phyloP scores from a whole-genome alignment of 257 asterid species.

The Dorcoceras hygrometricum region DNA sequence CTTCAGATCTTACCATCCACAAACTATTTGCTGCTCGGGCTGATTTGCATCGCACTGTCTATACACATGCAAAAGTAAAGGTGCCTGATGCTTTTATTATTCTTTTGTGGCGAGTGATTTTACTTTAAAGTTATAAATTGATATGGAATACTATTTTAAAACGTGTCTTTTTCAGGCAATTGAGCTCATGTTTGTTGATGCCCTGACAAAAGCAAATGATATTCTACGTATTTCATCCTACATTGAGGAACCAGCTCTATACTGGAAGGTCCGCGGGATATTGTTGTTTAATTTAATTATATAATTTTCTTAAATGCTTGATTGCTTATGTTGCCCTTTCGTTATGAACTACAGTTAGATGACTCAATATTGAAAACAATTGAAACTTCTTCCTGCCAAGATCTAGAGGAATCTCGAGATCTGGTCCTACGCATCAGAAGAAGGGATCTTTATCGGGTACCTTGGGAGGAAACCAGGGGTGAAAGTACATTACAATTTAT shows the following conservation, averaged over 20 bases:
- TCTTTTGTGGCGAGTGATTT: constrained; percentile 18
- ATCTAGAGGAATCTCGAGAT: constrained; percentile 81
- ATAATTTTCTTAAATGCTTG: background rate
- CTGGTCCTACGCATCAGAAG: constrained; percentile 70
- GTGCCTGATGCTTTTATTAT: constrained; percentile 30
- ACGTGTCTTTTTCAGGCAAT: constrained; percentile 54
- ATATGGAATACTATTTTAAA: constrained; percentile 14
- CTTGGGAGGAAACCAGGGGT: background rate
- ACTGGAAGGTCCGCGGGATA: constrained; percentile 68
- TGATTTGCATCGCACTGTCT: constrained; percentile 77
- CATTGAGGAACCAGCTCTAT: constrained; percentile 67
- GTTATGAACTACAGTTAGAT: constrained; percentile 57
- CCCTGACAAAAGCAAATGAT: constrained; percentile 69
- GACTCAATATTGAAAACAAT: constrained; percentile 76
- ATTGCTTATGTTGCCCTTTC: constrained; percentile 11
- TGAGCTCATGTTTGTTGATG: constrained; percentile 85
- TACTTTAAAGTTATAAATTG: constrained; percentile 11
- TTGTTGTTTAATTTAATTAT: constrained; percentile 8
- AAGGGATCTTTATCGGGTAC: constrained; percentile 89
- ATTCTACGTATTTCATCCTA: constrained; percentile 59
- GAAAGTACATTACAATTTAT: background rate
- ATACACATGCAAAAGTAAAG: constrained; percentile 83
- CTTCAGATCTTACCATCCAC: constrained; percentile 83
- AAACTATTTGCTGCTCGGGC: constrained; percentile 90
- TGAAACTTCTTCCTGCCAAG: constrained; percentile 61